Conservation (phyloP, 2,329 filamentous ascomycete genomes). For the Fusarium nanum region DNA sequence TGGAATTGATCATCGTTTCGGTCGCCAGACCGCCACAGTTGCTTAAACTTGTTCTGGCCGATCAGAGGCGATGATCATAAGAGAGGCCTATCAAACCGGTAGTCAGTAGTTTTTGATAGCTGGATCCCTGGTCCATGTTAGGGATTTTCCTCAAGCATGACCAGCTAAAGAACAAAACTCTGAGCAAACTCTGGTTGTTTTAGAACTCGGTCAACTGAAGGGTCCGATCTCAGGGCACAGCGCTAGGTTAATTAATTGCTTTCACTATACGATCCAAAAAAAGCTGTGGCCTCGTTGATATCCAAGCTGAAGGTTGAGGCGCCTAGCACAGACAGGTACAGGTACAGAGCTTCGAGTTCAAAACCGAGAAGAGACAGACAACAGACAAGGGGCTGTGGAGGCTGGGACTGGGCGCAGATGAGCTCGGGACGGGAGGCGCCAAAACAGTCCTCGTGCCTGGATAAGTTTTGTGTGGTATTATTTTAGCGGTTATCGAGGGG, state of each 20-base stretch:
- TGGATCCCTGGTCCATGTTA: constrained; percentile 6
- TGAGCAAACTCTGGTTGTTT: constrained; percentile 15
- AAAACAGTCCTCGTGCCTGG: constrained; percentile 33
- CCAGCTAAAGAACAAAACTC: constrained; percentile 6
- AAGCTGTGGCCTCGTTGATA: constrained; percentile 28
- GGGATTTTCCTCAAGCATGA: constrained; percentile 12
- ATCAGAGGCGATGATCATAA: constrained; percentile 24
- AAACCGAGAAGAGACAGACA: constrained; percentile 23
- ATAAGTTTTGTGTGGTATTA: constrained; percentile 15
- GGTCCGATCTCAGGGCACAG: constrained; percentile 6
- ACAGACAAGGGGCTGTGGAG: constrained; percentile 26
- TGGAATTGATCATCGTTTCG: constrained; percentile 31
- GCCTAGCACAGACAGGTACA: neutral
- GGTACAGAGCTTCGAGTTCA: constrained; percentile 21
- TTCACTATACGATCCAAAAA: constrained; percentile 2
- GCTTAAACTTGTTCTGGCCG: constrained; percentile 15
- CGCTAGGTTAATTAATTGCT: neutral
- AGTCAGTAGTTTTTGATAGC: neutral
- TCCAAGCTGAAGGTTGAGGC: constrained; percentile 29
- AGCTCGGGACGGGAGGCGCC: constrained; percentile 4
- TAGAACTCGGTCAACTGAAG: constrained; percentile 31
- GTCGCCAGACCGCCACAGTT: constrained; percentile 32
- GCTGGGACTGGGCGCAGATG: constrained; percentile 32
- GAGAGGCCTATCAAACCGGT: neutral
- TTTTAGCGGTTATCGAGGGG: constrained; percentile 22